phyloP scores from a whole-genome alignment of 2,329 filamentous ascomycete species.

The Fusarium sp. region DNA sequence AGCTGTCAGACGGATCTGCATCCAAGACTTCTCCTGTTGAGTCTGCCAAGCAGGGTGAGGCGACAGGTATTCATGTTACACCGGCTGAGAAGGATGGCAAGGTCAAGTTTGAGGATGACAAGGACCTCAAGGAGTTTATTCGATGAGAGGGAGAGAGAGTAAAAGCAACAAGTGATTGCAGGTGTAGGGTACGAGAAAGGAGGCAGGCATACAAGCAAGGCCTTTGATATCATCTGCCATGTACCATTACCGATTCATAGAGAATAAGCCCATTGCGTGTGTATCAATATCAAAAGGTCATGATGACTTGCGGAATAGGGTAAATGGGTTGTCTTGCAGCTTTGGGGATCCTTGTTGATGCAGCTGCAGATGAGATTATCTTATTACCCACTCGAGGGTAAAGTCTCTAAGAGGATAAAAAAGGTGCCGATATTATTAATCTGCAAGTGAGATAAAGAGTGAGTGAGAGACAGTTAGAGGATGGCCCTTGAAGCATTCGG shows the following conservation, averaged over 20 bases:
- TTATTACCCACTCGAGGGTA: not conserved
- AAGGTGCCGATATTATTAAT: not conserved
- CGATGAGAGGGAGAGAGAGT: constrained; percentile 44
- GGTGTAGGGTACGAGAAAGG: constrained; percentile 10
- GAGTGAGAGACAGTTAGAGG: not conserved
- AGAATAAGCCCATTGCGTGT: constrained; percentile 18
- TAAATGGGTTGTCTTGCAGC: not conserved
- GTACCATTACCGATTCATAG: constrained; percentile 32
- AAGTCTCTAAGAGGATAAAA: not conserved
- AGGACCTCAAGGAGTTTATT: constrained; percentile 68
- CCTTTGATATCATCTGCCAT: constrained; percentile 12
- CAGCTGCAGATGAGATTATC: not conserved
- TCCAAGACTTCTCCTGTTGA: constrained; percentile 41
- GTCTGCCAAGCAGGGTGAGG: constrained; percentile 41
- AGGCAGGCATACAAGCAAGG: constrained; percentile 10
- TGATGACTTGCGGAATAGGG: not conserved
- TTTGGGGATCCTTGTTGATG: not conserved
- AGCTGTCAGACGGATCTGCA: constrained; percentile 29
- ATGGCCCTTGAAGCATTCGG: not conserved
- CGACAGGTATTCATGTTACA: constrained; percentile 66
- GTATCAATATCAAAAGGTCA: constrained; percentile 22
- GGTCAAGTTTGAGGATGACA: constrained; percentile 73
- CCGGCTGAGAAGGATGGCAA: constrained; percentile 71
- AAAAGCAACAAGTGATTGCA: constrained; percentile 7
- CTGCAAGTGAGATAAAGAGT: not conserved